Evolutionary conservation across 306 rosid genomes (phyloP).

Genomic region (Ormosia semicastrata): DNA sequence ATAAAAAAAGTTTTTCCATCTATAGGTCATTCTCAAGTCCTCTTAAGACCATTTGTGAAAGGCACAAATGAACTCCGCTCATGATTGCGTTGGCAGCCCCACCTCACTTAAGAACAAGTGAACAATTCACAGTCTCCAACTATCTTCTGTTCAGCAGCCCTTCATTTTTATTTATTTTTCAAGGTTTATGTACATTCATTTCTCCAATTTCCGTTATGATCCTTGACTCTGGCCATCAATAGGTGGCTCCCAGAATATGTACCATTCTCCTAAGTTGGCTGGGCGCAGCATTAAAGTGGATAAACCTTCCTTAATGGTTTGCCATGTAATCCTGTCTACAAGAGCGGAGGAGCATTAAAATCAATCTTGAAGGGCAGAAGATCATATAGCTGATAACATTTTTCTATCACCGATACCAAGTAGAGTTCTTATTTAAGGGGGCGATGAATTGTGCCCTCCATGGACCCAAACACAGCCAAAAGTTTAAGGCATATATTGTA

Average conservation of each 20-base stretch:
- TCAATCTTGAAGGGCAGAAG: background rate
- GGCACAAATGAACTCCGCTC: background rate
- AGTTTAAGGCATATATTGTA: background rate
- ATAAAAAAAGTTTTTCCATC: too few relatives aligned
- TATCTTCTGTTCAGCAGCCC: background rate
- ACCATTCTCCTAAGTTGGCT: background rate
- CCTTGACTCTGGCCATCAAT: background rate
- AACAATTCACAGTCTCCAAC: background rate
- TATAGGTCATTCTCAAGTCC: background rate
- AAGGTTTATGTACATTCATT: background rate
- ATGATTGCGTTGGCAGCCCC: background rate
- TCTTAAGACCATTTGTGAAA: constrained; percentile 10
- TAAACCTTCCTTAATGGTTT: background rate
- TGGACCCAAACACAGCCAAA: background rate
- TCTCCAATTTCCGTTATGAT: background rate
- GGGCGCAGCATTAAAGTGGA: background rate
- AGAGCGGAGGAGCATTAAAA: background rate
- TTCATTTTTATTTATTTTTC: background rate
- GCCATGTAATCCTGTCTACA: background rate
- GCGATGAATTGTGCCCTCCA: too few relatives aligned
- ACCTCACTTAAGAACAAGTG: background rate
- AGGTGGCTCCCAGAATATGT: background rate
- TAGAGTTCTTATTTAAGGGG: too few relatives aligned
- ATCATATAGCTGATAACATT: background rate
- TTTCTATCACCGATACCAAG: background rate